Evolutionary conservation across 2,329 filamentous ascomycete genomes (phyloP).

Genomic region (Aspergillus candidus): DNA sequence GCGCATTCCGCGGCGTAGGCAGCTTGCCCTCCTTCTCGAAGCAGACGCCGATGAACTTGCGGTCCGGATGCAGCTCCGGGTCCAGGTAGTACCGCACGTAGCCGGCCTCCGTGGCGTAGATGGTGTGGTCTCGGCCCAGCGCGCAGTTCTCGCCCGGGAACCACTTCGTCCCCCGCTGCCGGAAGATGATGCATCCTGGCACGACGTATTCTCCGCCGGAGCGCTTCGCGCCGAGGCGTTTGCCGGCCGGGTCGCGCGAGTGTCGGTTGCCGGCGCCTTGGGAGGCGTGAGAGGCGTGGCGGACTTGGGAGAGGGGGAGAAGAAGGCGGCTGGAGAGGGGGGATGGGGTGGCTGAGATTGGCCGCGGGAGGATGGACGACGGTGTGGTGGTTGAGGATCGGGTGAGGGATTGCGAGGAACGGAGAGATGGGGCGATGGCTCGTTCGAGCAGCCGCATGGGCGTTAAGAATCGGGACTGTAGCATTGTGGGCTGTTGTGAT

Average conservation of each 20-base stretch:
- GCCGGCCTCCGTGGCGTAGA: constrained; percentile 75
- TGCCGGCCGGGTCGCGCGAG: constrained; percentile 64
- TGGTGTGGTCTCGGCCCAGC: constrained; percentile 94
- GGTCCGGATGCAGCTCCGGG: constrained; percentile 70
- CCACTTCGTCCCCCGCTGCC: constrained; percentile 91
- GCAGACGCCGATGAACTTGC: constrained; percentile 91
- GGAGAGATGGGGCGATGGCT: constrained; percentile 27
- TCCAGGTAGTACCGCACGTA: constrained; percentile 98
- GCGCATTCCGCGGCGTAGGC: constrained; percentile 67
- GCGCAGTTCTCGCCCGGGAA: constrained; percentile 91
- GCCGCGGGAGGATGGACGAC: constrained; percentile 22
- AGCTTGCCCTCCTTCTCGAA: constrained; percentile 76
- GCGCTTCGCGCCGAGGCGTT: constrained; percentile 92
- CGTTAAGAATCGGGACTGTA: constrained; percentile 38
- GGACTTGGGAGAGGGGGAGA: constrained; percentile 43
- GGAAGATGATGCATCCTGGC: constrained; percentile 96
- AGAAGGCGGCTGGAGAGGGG: constrained; percentile 25
- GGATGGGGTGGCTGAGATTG: constrained; percentile 24
- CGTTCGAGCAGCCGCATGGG: constrained; percentile 36
- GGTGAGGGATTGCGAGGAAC: constrained; percentile 19
- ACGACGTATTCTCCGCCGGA: constrained; percentile 89
- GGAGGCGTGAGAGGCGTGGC: constrained; percentile 59
- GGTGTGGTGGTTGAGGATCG: constrained; percentile 21
- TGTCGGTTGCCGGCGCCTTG: constrained; percentile 62
- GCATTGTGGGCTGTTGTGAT: constrained; percentile 23